Evolutionary conservation across 2,329 filamentous ascomycete genomes (phyloP), one percentile per base, ranked within the genome.

Genomic region (Neopestalotiopsis sp.): DNA sequence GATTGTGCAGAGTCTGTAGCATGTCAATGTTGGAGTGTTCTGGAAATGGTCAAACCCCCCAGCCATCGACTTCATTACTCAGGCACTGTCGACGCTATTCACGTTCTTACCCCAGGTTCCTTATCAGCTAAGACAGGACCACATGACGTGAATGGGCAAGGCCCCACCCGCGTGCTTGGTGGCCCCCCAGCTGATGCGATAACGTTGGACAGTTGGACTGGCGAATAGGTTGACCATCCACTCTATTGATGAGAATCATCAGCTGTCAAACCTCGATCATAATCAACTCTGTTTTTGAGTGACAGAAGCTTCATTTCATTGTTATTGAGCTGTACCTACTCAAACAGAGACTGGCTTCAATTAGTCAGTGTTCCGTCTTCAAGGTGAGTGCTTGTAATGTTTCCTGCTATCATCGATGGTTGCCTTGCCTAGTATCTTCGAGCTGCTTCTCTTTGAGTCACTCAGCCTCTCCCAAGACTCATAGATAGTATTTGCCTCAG

Each of bases 121-220:
- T 66, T 66, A 56, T 66, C 45, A 49, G 24, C 53, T 42, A 63
- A 63, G 34, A 45, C 40, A 61, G 65, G 30, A 67, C 65, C 65
- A 67, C 65, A 67, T 67, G 65, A 67, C 65, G 65, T 67, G 65
- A 61, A 38, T 34, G 20, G 32, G 30, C 32, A 17, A 17, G 13
- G 32, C 34, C 59, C 59, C 59, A 40, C 59, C 34, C 34, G 20
- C 32, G 12, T 62, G 30, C 59, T 62, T 17, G 59, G n/a, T 62
- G 17, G 12, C 34, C 12, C 12, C 45, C 17, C 45, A 66, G 63
- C 63, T 65, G 24, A 58, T 66, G 32, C 59, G 59, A 62, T 62
- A 62, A 62, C 30, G 57, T 34, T 9, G 24, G 30, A 59, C 17
- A 20, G 12, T 10, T 20, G n/a, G 1, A 28, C 57, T 34, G 20